Conservation (phyloP, 139 green algal genomes). For the Ettlia oleoabundans region DNA sequence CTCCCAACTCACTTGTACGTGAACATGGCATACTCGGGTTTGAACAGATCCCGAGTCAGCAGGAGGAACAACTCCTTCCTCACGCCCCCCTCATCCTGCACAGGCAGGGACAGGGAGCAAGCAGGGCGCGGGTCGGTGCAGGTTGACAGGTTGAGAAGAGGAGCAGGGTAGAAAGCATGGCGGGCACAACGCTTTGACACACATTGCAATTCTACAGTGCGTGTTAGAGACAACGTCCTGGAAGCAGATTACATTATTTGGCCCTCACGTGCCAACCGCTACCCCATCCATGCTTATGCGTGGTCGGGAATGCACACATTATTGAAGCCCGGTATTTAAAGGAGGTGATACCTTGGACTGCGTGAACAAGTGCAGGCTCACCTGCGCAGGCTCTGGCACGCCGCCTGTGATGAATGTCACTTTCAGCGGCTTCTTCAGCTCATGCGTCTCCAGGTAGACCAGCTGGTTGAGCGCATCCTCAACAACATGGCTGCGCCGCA, state of each 20-base stretch:
- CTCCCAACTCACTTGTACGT: conserved; percentile 53
- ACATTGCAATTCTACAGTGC: too few species aligned
- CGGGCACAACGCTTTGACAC: background rate
- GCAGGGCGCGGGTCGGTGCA: background rate
- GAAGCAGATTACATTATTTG: too few species aligned
- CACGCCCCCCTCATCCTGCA: conserved; percentile 89
- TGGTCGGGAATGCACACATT: too few species aligned
- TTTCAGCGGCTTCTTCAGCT: conserved; percentile 80
- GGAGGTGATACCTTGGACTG: too few species aligned
- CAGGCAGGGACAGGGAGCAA: background rate
- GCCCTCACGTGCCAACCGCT: too few species aligned
- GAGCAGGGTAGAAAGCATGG: background rate
- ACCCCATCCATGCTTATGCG: too few species aligned
- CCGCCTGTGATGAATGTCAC: conserved; percentile 77
- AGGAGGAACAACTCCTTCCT: conserved; percentile 94
- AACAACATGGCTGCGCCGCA: conserved; percentile 73
- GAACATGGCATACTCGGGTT: conserved; percentile 87
- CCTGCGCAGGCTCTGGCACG: conserved; percentile 74
- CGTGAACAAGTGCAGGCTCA: too few species aligned
- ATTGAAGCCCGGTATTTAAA: background rate
- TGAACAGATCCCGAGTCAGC: conserved; percentile 57
- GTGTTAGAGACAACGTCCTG: too few species aligned
- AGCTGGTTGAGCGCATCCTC: conserved; percentile 77
- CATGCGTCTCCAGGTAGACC: conserved; percentile 43
- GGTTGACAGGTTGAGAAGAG: background rate